phyloP scores from a whole-genome alignment of 768 basidiomycete genomes.

The Lactifluus volemus region DNA sequence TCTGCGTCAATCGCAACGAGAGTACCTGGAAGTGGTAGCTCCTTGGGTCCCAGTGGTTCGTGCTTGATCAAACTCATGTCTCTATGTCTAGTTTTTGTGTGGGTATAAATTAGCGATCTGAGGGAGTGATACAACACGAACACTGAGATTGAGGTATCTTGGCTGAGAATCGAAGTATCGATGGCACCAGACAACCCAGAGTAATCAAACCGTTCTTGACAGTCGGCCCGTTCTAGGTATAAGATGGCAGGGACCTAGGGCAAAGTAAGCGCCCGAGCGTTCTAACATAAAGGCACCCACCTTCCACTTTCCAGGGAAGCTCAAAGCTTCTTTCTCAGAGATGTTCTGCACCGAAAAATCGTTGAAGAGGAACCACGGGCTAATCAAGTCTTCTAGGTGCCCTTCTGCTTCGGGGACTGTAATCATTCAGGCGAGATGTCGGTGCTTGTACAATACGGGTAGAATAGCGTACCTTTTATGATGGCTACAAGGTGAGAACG shows the following conservation, averaged over 20 bases:
- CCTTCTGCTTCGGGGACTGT: conserved; percentile 63
- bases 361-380: conserved; percentile 92
- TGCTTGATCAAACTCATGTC: conserved; percentile 70
- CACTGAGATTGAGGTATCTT: conserved; percentile 86
- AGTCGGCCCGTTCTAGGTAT: conserved; percentile 76
- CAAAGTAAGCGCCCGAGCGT: background rate
- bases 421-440: background rate
- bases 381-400: conserved; percentile 24
- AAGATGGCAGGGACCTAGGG: conserved; percentile 75
- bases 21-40: conserved; percentile 79
- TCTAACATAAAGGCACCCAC: conserved; percentile 31
- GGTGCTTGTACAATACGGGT: background rate
- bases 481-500: conserved; percentile 83
- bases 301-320: conserved; percentile 90
- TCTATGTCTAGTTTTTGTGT: conserved; percentile 48
- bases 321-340: conserved; percentile 77
- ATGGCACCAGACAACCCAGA: conserved; percentile 52
- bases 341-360: conserved; percentile 88
- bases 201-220: conserved; percentile 50
- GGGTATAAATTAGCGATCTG: background rate
- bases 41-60: conserved; percentile 56
- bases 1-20: conserved; percentile 95
- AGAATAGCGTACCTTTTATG: conserved; percentile 53
- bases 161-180: conserved; percentile 67
- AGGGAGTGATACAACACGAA: conserved; percentile 29